These are phyloP conservation scores for Colletotrichum sp. DNA, from an alignment of 2,329 filamentous ascomycete species.

Conservation along the genomic window DNA sequence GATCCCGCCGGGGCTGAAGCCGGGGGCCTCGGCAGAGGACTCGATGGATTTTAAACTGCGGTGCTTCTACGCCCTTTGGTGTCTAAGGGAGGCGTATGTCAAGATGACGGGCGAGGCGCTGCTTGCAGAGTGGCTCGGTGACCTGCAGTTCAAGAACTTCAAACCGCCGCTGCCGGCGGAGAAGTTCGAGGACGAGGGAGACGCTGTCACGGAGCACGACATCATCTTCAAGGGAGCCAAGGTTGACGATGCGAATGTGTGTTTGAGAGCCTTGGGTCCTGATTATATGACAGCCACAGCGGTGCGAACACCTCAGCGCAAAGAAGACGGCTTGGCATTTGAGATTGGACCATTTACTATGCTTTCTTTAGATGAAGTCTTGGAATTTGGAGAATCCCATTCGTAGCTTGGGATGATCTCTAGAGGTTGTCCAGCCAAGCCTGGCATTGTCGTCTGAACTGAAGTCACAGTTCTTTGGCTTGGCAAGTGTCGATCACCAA, in stretches of 20 bases:
- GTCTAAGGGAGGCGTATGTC: conserved; percentile 80
- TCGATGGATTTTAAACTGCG: conserved; percentile 68
- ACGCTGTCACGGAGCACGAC: conserved; percentile 38
- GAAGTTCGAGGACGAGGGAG: conserved; percentile 36
- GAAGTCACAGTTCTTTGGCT: background rate
- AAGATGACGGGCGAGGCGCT: conserved; percentile 84
- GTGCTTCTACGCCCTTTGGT: conserved; percentile 80
- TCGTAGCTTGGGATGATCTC: background rate
- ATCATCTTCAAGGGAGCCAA: conserved; percentile 42
- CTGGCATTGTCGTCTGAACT: background rate
- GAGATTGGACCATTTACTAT: conserved; percentile 45
- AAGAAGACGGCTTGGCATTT: conserved; percentile 42
- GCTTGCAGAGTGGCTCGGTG: conserved; percentile 73
- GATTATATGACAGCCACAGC: conserved; percentile 63
- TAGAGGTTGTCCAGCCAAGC: background rate
- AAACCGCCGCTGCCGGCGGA: conserved; percentile 51
- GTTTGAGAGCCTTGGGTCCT: conserved; percentile 46
- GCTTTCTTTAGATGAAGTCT: conserved; percentile 49
- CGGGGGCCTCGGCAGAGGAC: conserved; percentile 33
- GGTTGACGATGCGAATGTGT: conserved; percentile 47
- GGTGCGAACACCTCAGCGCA: conserved; percentile 44
- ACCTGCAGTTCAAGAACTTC: conserved; percentile 72
- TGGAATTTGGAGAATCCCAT: conserved; percentile 46
- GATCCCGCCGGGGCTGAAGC: conserved; percentile 23
- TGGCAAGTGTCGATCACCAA: background rate